These are phyloP conservation scores for Fusarium sublunatum DNA, from an alignment of 2,329 filamentous ascomycete species.

Conservation along the genomic window DNA sequence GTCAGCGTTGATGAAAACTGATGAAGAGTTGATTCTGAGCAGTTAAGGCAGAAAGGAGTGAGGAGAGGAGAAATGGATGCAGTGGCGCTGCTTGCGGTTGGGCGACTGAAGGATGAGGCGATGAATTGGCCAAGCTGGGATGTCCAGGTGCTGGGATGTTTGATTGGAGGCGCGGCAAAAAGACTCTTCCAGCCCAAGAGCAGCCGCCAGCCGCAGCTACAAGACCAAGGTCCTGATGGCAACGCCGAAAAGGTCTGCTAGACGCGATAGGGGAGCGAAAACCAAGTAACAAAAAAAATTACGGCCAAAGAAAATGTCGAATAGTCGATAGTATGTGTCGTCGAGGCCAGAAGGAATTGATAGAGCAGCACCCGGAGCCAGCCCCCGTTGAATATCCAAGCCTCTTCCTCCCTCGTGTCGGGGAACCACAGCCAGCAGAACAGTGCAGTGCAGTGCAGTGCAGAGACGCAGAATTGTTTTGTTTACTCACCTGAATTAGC, in stretches of 20 bases:
- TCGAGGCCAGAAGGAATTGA: conserved; percentile 8
- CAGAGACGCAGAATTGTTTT: conserved; percentile 9
- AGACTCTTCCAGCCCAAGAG: conserved; percentile 33
- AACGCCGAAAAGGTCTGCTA: conserved; percentile 11
- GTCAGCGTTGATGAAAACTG: conserved; percentile 42
- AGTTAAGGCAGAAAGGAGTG: conserved; percentile 14
- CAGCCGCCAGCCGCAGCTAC: conserved; percentile 38
- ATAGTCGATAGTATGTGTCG: conserved; percentile 2
- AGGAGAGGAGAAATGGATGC: conserved; percentile 28
- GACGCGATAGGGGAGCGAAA: conserved; percentile 5
- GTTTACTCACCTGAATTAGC: conserved; percentile 36
- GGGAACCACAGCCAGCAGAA: conserved; percentile 28
- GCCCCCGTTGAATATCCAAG: conserved; percentile 22
- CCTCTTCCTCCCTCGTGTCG: conserved; percentile 21
- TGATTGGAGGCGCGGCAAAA: conserved; percentile 44
- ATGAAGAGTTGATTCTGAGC: conserved; percentile 20
- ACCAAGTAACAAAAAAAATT: neutral
- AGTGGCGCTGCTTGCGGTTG: conserved; percentile 41
- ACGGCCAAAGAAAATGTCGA: neutral
- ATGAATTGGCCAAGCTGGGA: conserved; percentile 36
- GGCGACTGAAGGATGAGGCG: conserved; percentile 39
- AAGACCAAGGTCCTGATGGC: conserved; percentile 26
- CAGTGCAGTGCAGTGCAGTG: conserved; percentile 19
- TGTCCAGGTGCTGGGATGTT: conserved; percentile 37
- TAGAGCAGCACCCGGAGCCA: conserved; percentile 1